Base-by-base conservation (phyloP, 164 flowering plant genomes). In the Euptelea pleiosperma region DNA sequence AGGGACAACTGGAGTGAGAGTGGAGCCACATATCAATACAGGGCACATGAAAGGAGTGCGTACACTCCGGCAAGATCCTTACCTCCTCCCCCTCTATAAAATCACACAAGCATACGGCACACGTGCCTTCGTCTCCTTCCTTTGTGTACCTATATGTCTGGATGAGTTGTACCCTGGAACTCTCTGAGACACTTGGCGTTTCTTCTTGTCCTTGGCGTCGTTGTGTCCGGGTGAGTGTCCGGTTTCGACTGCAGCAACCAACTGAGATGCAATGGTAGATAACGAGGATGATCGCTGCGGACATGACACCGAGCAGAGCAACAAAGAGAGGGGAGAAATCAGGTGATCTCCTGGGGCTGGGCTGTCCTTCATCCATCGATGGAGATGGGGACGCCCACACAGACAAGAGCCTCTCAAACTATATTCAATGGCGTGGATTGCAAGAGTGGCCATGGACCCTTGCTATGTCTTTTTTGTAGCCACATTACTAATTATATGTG, bases 21-120 rank as follows among this genome's bases (percentile, higher is more conserved):
- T 51, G 42, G 3, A 81, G 76, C 82, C 85, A 78, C 75, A 71
- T 74, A 42, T 76, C 82, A 7, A 81, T 76, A 50, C 85, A 81
- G 0, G 60, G 67, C 2, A 60, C 76, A 35, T 81, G 85, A 31
- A 66, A 81, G 1, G 76, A 63, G 63, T 81, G 85, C 58, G 14
- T 6, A 41, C 85, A 81, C 31, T 68, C 70, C 1, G 85, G 82
- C 65, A 81, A 55, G 0, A 57, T 63, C 0, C 81, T 70, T 1
- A 79, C 6, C 45, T 74, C 73, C 54, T 81, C 81, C 5, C 73
- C 80, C 26, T 76, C 82, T 33, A 70, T 69, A 31, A 70, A 76
- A 44, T 76, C 81, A 15, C 64, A 45, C 57, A 78, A 50, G 70
- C 86, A 81, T 0, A 78, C 73, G 1, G 74, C 61, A 55, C 77